These are phyloP conservation scores for Sordaria brevicollis DNA, from an alignment of 495 filamentous ascomycete species.

Conservation along the genomic window DNA sequence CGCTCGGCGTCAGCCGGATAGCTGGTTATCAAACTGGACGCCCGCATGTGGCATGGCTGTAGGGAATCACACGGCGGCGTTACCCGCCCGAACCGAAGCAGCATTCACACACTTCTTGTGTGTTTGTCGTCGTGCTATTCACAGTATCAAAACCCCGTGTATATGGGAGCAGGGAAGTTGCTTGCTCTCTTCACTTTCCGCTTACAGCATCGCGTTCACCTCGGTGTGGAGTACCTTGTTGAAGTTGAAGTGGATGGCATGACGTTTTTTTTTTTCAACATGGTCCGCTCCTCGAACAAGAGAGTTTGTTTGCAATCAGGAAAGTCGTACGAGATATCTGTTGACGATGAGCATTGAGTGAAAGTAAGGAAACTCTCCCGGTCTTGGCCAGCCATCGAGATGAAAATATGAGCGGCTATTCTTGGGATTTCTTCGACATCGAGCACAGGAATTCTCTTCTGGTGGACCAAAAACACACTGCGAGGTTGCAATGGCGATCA, in stretches of 20 bases:
- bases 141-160: not conserved
- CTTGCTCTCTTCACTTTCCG: not conserved
- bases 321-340: not conserved
- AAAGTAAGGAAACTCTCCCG: not conserved
- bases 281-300: not conserved
- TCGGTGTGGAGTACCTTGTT: not conserved
- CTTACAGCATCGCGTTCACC: not conserved
- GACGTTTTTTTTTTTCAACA: not conserved
- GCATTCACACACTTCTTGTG: not conserved
- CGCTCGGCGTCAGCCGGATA: not conserved
- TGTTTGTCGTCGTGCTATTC: not conserved
- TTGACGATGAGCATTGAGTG: not conserved
- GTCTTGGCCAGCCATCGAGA: not conserved
- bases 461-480: not conserved
- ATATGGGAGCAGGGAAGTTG: not conserved
- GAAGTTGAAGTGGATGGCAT: not conserved
- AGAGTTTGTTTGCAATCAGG: not conserved
- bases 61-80: not conserved
- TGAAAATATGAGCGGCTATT: not conserved
- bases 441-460: not conserved
- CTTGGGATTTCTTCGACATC: not conserved
- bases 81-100: not conserved
- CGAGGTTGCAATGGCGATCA: not conserved
- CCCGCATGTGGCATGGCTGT: not conserved
- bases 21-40: not conserved